Percentiles rank a stretch among this genome's conserved stretches.
Evolutionary conservation across 805 yeast genomes (phyloP).

Genomic region (Lipomyces chichibuensis): DNA sequence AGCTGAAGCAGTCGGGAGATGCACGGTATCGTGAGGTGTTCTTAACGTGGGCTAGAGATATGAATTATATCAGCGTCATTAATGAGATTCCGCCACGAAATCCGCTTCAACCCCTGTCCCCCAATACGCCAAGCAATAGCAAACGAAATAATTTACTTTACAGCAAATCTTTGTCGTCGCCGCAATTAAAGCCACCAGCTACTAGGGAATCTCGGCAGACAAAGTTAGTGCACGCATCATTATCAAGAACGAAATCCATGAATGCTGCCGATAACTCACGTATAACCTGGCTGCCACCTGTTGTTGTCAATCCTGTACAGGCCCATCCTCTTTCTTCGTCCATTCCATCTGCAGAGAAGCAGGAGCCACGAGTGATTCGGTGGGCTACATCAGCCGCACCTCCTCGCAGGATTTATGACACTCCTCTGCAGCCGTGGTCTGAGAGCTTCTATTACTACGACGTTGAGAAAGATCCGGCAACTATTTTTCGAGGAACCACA

Average conservation of each 20-base stretch:
- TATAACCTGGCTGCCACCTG: slow-evolving; percentile 4
- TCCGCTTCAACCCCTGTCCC: neutral
- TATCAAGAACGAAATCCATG: neutral
- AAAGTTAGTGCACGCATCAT: neutral
- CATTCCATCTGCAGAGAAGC: neutral
- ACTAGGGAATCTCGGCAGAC: neutral
- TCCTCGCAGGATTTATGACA: neutral
- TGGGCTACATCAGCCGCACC: neutral
- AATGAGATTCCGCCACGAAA: slow-evolving; percentile 2
- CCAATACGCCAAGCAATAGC: neutral
- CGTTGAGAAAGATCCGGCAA: neutral
- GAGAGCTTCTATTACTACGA: neutral
- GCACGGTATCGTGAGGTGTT: neutral
- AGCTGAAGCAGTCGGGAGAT: neutral
- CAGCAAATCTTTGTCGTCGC: neutral
- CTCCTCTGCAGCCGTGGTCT: neutral
- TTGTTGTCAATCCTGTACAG: neutral
- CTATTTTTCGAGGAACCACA: neutral
- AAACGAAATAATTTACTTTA: neutral
- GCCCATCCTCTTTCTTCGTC: neutral
- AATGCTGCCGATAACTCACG: neutral
- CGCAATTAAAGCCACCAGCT: neutral
- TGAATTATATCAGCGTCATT: neutral
- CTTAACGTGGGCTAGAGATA: neutral
- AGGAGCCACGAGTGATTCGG: neutral